Evolutionary conservation across 495 filamentous ascomycete species (phyloP), one percentile per base, ranked within the genome.

Genomic region (Hyaloscypha bicolor): DNA sequence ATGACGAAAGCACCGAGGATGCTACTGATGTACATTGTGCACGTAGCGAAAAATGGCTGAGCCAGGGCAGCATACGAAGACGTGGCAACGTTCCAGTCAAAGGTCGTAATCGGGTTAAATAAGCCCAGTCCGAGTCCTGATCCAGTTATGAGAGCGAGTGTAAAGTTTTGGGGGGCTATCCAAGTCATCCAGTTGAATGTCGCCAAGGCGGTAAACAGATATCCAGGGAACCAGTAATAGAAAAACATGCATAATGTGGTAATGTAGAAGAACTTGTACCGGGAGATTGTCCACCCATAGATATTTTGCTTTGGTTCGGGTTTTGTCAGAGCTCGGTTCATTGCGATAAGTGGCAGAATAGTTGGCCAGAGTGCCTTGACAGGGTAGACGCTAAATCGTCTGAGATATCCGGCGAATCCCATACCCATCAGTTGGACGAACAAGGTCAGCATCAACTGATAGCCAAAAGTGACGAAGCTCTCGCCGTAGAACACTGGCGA

Each of bases 341-440:
- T 77, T 6, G 88, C 80, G 2, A 87, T 82, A 19, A 85, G 85
- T 67, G 89, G 86, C 29, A 93, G 77, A 53, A 82, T 88, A 2
- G 80, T 80, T 0, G 90, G 90, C 88, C 89, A 93, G 66, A 93
- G 90, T 87, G 91, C 90, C 12, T 89, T 83, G 3, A 88, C 86
- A 4, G 86, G 88, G 66, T 79, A 88, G 29, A 92, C 88, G 59
- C 90, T 74, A 68, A 88, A 89, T 19, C 84, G 80, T 63, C 86
- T 81, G 58, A 87, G 86, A 60, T 91, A 85, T 25, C 90, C 90
- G 0, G 90, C 90, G 56, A 93, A 82, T 0, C 90, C 90, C 71
- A 91, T 90, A 0, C 90, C 90, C 45, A 92, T 83, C 29, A 89
- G 79, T 73, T 93, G 90, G 4, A 88, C 91, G 6, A 88, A 89